phyloP scores from a whole-genome alignment of 2,329 filamentous ascomycete species.

The Xenoacremonium recifei region DNA sequence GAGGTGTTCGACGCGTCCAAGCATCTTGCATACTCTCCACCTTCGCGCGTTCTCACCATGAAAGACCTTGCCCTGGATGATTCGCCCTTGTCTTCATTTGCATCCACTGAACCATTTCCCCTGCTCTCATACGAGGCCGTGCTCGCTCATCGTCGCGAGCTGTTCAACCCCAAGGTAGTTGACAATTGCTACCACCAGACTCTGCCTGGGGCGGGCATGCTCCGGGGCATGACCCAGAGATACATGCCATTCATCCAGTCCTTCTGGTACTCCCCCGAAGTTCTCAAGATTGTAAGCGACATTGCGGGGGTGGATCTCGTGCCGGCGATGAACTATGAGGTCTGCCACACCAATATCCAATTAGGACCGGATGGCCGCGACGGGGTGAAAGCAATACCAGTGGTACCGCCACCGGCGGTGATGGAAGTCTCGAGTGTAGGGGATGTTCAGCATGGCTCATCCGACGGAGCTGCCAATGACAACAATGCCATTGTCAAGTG shows the following conservation, averaged over 20 bases:
- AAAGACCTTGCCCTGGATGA: constrained; percentile 18
- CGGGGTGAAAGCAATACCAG: constrained; percentile 23
- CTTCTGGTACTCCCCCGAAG: constrained; percentile 54
- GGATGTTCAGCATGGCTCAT: constrained; percentile 12
- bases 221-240: constrained; percentile 27
- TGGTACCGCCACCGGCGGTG: constrained; percentile 24
- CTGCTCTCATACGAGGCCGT: constrained; percentile 23
- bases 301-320: constrained; percentile 58
- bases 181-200: constrained; percentile 30
- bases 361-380: constrained; percentile 18
- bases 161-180: constrained; percentile 24
- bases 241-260: constrained; percentile 31
- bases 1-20: constrained; percentile 12
- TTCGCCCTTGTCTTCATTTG: constrained; percentile 21
- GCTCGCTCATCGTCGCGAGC: constrained; percentile 17
- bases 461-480: constrained; percentile 16
- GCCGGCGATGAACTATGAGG: constrained; percentile 55
- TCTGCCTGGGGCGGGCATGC: constrained; percentile 22
- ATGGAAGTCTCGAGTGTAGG: constrained; percentile 11
- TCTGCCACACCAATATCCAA: constrained; percentile 55
- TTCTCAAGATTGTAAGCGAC: constrained; percentile 51
- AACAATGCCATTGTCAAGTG: constrained; percentile 29
- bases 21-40: constrained; percentile 16
- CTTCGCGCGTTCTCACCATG: constrained; percentile 18
- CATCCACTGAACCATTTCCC: constrained; percentile 30